Percentiles rank a stretch among this genome's conserved stretches.
These are phyloP conservation scores for Komagataella ulmi DNA, from an alignment of 805 yeast species.

Conservation along the genomic window DNA sequence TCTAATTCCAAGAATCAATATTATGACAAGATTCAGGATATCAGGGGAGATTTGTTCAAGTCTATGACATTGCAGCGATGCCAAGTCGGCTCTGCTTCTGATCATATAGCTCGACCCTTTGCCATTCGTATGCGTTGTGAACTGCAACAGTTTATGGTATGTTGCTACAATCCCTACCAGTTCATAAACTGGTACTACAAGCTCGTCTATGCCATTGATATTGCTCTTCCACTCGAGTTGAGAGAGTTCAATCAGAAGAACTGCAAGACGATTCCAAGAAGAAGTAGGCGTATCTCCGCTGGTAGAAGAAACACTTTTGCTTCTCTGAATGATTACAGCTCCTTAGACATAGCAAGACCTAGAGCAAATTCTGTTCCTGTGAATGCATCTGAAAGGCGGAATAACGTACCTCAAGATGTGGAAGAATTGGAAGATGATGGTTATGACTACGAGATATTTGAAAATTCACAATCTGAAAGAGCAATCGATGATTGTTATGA, in stretches of 20 bases:
- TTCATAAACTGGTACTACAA: slow-evolving; percentile 17
- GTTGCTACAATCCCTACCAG: slow-evolving; percentile 13
- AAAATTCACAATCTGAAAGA: background rate
- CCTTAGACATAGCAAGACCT: background rate
- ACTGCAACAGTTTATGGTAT: slow-evolving; percentile 12
- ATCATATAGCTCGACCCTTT: slow-evolving; percentile 14
- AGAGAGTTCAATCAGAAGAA: slow-evolving; percentile 13
- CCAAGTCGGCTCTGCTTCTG: slow-evolving; percentile 18
- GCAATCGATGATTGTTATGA: background rate
- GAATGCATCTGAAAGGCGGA: background rate
- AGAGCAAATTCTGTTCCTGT: background rate
- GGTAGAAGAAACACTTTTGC: background rate
- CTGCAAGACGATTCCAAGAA: slow-evolving; percentile 15
- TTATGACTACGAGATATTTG: background rate
- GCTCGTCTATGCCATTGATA: slow-evolving; percentile 16
- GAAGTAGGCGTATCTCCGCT: slow-evolving; percentile 5
- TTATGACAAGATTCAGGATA: background rate
- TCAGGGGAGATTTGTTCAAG: slow-evolving; percentile 4
- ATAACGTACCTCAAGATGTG: background rate
- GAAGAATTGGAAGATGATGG: background rate
- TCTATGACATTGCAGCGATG: slow-evolving; percentile 18
- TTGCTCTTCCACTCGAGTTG: slow-evolving; percentile 17
- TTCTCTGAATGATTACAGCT: background rate
- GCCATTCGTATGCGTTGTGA: slow-evolving; percentile 16
- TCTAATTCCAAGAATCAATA: background rate